These are phyloP conservation scores for Dichotomocladium elegans DNA, from an alignment of 371 early-diverging fungal genomes.

Conservation along the genomic window DNA sequence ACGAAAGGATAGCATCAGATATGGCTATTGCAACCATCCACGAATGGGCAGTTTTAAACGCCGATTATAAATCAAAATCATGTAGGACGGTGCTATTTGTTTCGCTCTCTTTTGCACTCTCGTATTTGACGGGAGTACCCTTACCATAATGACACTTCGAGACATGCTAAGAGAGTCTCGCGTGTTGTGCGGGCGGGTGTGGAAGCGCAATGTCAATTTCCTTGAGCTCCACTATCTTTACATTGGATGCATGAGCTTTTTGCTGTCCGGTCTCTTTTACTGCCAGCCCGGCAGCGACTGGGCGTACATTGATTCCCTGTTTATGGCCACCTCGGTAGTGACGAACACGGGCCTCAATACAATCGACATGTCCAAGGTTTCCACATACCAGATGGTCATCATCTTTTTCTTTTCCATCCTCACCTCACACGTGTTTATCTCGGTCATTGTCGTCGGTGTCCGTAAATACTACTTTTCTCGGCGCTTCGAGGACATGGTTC, in stretches of 20 bases:
- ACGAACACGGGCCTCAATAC: conserved; percentile 39
- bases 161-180: too few relatives aligned
- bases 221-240: conserved; percentile 34
- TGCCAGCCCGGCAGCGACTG: conserved; percentile 27
- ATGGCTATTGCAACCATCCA: too few relatives aligned
- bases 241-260: conserved; percentile 15
- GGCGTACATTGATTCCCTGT: conserved; percentile 30
- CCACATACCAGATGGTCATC: conserved; percentile 25
- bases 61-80: too few relatives aligned
- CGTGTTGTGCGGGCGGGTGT: conserved; percentile 7
- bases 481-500: conserved; percentile 30
- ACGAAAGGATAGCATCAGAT: too few relatives aligned
- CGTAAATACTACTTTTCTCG: conserved; percentile 32
- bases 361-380: conserved; percentile 28
- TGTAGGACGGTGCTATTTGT: too few relatives aligned
- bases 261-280: conserved; percentile 29
- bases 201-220: conserved; percentile 27
- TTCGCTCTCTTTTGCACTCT: neutral
- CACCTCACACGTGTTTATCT: conserved; percentile 27
- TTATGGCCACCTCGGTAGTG: conserved; percentile 26
- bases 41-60: too few relatives aligned
- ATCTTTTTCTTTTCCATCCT: conserved; percentile 22
- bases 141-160: too few relatives aligned
- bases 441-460: conserved; percentile 30
- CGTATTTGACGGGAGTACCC: too few relatives aligned